Base-by-base conservation (phyloP, 805 yeast genomes). In the Diddensiella santjacobensis region DNA sequence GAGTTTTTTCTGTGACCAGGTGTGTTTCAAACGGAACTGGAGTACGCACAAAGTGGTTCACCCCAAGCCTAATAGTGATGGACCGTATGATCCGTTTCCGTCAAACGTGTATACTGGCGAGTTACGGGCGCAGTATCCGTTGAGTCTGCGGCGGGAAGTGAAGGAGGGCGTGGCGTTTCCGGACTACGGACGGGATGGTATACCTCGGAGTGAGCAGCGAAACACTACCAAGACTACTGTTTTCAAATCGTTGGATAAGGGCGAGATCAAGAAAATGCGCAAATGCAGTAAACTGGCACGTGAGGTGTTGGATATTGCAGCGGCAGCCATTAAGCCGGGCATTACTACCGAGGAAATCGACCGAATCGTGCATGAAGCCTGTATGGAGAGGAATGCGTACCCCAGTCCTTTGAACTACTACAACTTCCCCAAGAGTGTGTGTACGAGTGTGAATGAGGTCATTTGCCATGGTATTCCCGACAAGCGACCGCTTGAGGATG, bases 401-500 rank as follows among this genome's bases (percentile, higher is more conserved):
- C 99, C 99, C 17, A 87, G 96, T 10, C 96, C 99, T 2, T 73
- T 91, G 55, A 93, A 93, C 71, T 93, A 93, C 71, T 90, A 83
- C 71, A 86, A 88, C 68, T 93, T 80, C 71, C 97, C 98, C 38
- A 90, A 89, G 65, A 81, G 93, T 19, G 78, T 87, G 37, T 93
- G 99, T 69, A 88, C 96, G 1, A 88, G 96, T 1, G 84, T 93
- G 39, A 93, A 93, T 68, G 99, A 93, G 72, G 82, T 89, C 49
- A 86, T 93, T 52, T 93, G 99, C 66, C 99, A 93, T 67, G 99
- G 99, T 54, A 86, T 93, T 50, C 99, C 99, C 22, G 99, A 93
- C 68, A 77, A 86, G 70, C 78, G 90, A 47, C 82, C 81, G 29
- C 75, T 93, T 54, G 71, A 87, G 65, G 98, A 91, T 57, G 99